Percentiles rank a stretch among this genome's conserved stretches.
Evolutionary conservation across 2,329 filamentous ascomycete species (phyloP).

Genomic region (Epichloe hybrida): DNA sequence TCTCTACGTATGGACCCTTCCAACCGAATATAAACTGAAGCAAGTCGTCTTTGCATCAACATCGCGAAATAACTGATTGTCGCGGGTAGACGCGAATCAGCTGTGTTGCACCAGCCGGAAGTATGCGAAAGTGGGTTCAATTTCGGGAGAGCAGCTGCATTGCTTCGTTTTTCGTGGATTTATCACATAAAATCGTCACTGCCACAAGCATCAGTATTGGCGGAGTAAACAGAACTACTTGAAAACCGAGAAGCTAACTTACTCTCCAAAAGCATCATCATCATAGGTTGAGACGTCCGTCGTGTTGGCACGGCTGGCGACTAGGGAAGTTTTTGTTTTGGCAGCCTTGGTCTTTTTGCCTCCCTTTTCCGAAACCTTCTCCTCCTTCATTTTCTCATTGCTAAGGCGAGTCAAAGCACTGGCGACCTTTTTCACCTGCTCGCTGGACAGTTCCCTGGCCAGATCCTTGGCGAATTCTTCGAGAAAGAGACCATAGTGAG

Average conservation of each 20-base stretch:
- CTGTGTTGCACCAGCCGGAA: neutral
- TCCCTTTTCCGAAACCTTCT: slow-evolving; percentile 86
- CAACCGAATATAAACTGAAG: neutral
- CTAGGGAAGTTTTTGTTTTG: slow-evolving; percentile 83
- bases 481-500: slow-evolving; percentile 79
- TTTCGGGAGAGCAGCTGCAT: neutral
- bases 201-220: neutral
- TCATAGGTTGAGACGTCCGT: slow-evolving; percentile 70
- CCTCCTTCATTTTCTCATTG: slow-evolving; percentile 98
- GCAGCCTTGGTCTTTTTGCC: slow-evolving; percentile 95
- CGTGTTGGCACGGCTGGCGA: slow-evolving; percentile 45
- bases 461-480: slow-evolving; percentile 85
- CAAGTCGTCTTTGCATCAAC: neutral
- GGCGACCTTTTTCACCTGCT: slow-evolving; percentile 93
- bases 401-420: slow-evolving; percentile 76
- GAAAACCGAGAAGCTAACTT: slow-evolving; percentile 27
- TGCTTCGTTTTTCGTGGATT: neutral
- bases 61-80: neutral
- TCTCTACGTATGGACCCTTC: neutral
- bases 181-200: slow-evolving; percentile 65
- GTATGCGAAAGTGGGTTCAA: neutral
- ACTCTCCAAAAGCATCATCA: slow-evolving; percentile 71
- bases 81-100: neutral
- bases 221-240: no score
- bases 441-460: slow-evolving; percentile 72